These are phyloP conservation scores for Hagleromyces aurorensis DNA, from an alignment of 805 yeast species.

Conservation along the genomic window DNA sequence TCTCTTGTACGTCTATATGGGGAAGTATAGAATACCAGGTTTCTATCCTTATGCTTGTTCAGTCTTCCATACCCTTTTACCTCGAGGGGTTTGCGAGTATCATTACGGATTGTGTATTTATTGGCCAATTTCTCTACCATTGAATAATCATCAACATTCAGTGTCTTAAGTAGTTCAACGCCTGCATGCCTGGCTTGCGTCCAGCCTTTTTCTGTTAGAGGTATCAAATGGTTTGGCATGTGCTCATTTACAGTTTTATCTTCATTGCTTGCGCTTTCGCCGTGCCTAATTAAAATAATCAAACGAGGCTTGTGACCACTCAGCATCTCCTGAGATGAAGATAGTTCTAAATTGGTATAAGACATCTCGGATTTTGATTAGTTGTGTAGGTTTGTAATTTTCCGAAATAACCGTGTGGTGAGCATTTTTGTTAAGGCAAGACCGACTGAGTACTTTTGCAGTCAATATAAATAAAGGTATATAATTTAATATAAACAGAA, in stretches of 20 bases:
- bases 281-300: conserved; percentile 79
- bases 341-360: no score
- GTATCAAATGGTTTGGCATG: conserved; percentile 74
- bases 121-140: conserved; percentile 15
- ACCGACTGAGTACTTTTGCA: no score
- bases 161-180: conserved; percentile 31
- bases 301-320: conserved; percentile 37
- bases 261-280: conserved; percentile 85
- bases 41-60: conserved; percentile 39
- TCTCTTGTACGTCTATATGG: conserved; percentile 82
- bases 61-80: conserved; percentile 23
- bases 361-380: no score
- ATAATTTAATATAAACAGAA: no score
- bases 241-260: conserved; percentile 74
- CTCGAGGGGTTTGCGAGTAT: conserved; percentile 8
- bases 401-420: no score
- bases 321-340: no score
- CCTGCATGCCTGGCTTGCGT: conserved; percentile 58
- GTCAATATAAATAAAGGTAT: no score
- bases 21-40: conserved; percentile 73
- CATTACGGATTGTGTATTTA: conserved; percentile 12
- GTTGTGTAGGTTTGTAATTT: no score
- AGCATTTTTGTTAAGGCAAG: no score
- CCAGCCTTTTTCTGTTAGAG: conserved; percentile 66
- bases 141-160: conserved; percentile 22